Evolutionary conservation across 805 yeast genomes (phyloP).

Genomic region (Kodamaea kaohsiungensis): DNA sequence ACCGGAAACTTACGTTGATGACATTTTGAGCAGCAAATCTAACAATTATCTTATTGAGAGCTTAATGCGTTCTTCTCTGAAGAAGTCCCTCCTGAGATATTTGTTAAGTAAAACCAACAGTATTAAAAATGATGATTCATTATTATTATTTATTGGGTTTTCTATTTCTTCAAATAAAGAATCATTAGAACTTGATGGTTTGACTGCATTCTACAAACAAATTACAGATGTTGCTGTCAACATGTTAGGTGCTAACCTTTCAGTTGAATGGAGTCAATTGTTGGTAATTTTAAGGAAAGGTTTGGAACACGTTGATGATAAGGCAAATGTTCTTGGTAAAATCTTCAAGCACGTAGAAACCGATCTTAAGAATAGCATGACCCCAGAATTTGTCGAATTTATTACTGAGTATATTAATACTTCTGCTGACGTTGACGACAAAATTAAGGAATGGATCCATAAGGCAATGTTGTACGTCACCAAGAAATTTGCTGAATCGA

Average conservation of each 20-base stretch:
- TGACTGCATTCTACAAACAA: constrained; percentile 11
- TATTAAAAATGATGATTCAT: not conserved
- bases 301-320: constrained; percentile 11
- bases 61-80: not conserved
- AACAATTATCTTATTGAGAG: constrained; percentile 5
- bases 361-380: constrained; percentile 31
- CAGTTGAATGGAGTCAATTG: constrained; percentile 18
- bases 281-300: constrained; percentile 18
- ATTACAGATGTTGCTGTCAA: constrained; percentile 17
- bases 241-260: constrained; percentile 1
- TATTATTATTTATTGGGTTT: constrained; percentile 16
- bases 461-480: constrained; percentile 62
- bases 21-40: not conserved
- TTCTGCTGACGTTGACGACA: constrained; percentile 20
- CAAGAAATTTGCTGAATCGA: constrained; percentile 58
- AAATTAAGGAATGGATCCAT: constrained; percentile 52
- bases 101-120: not conserved
- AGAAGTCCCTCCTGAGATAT: not conserved
- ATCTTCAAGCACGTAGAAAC: constrained; percentile 23
- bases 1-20: not conserved
- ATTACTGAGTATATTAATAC: constrained; percentile 25
- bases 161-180: constrained; percentile 12
- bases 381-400: constrained; percentile 29
- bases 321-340: constrained; percentile 16
- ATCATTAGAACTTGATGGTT: not conserved